These are phyloP conservation scores for Neonectria punicea DNA, from an alignment of 2,329 filamentous ascomycete species.

Conservation along the genomic window DNA sequence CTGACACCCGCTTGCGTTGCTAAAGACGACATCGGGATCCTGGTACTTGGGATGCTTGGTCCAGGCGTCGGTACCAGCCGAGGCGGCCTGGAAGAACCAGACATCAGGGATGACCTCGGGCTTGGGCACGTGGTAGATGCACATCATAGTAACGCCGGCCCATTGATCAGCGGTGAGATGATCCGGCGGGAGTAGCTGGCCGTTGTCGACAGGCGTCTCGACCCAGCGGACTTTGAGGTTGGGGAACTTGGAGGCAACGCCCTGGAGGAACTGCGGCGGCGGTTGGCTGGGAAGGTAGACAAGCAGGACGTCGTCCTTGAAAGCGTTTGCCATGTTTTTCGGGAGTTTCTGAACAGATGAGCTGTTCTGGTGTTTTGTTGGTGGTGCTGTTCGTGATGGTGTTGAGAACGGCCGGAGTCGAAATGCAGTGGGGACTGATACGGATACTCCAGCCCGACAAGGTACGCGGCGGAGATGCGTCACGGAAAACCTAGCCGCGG, in stretches of 20 bases:
- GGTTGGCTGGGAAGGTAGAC: conserved; percentile 48
- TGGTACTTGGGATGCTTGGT: conserved; percentile 47
- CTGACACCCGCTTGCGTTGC: conserved; percentile 55
- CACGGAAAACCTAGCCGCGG: neutral
- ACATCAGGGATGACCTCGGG: conserved; percentile 48
- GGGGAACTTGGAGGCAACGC: conserved; percentile 48
- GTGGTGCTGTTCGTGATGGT: neutral
- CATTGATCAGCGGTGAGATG: conserved; percentile 46
- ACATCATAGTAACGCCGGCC: conserved; percentile 55
- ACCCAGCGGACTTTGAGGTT: conserved; percentile 52
- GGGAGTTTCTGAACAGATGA: neutral
- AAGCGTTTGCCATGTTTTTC: conserved; percentile 26
- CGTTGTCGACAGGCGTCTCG: conserved; percentile 30
- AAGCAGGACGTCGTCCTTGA: conserved; percentile 54
- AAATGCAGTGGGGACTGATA: neutral
- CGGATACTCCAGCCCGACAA: neutral
- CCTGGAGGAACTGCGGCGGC: conserved; percentile 48
- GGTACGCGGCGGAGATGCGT: neutral
- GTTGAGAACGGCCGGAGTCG: neutral
- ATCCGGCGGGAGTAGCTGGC: conserved; percentile 34
- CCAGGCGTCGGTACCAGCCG: conserved; percentile 58
- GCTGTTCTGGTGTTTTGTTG: neutral
- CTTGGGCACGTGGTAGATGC: conserved; percentile 46
- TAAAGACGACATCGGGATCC: conserved; percentile 50
- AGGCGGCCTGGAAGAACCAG: conserved; percentile 57